A percentile compares a stretch with the other conserved stretches of the same genome.
Conservation (phyloP, 345 rosid species). For the Leavenworthia alabamica region DNA sequence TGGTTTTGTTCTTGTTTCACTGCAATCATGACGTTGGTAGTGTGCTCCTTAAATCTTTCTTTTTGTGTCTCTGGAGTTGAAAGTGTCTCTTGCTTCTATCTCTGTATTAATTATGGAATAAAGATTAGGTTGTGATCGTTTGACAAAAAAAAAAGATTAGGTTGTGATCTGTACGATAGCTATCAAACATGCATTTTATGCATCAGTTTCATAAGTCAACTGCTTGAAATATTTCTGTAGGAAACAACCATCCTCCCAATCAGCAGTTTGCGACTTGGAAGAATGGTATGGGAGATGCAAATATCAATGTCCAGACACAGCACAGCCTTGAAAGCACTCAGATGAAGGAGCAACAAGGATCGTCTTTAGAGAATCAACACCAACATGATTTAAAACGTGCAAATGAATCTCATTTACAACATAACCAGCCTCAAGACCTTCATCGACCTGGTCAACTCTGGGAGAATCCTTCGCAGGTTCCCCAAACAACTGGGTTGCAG, state of each 20-base stretch:
- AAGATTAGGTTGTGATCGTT: too few species aligned
- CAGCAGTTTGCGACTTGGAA: constrained; percentile 53
- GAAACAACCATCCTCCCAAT: constrained; percentile 38
- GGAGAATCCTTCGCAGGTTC: constrained; percentile 43
- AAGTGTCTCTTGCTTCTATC: background rate
- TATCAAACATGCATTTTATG: background rate
- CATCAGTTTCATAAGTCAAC: constrained; percentile 10
- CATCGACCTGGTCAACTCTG: constrained; percentile 39
- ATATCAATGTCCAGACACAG: constrained; percentile 37
- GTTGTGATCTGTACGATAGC: background rate
- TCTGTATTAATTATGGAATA: too few species aligned
- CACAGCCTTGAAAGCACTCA: constrained; percentile 36
- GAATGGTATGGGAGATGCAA: constrained; percentile 39
- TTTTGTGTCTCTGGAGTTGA: background rate
- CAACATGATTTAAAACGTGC: too few species aligned
- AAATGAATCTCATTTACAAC: constrained; percentile 36
- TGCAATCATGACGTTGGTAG: background rate
- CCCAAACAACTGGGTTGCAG: constrained; percentile 46
- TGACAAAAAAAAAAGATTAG: too few species aligned
- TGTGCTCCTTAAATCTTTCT: background rate
- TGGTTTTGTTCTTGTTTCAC: background rate
- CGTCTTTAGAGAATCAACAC: constrained; percentile 40
- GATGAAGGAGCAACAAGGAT: constrained; percentile 47
- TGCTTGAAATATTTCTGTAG: constrained; percentile 34
- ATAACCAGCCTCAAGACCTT: constrained; percentile 48